phyloP scores from a whole-genome alignment of 257 asterid genomes.

The Solanum gracilifrons region DNA sequence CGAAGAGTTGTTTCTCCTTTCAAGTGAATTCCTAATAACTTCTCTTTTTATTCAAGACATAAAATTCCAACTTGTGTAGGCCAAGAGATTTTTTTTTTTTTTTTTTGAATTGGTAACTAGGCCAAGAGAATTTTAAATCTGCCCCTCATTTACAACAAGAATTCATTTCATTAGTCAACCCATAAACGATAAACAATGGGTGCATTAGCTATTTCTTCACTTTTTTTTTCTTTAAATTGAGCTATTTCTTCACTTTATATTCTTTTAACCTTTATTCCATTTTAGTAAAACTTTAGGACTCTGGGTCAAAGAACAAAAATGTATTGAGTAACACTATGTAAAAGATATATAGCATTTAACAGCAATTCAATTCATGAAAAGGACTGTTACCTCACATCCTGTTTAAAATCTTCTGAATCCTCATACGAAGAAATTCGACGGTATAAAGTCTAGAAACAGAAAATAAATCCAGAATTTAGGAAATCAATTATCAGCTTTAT shows the following conservation, averaged over 20 bases:
- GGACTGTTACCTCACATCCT: conserved; percentile 54
- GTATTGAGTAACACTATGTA: background rate
- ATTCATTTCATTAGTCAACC: background rate
- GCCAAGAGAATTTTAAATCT: background rate
- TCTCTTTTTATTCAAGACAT: background rate
- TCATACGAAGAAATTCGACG: conserved; percentile 56
- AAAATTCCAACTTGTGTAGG: background rate
- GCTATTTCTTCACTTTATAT: background rate
- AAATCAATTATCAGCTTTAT: background rate
- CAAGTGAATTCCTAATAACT: background rate
- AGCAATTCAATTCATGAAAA: background rate
- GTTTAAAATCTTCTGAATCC: conserved; percentile 52
- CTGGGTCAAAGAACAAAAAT: background rate
- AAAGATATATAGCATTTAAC: background rate
- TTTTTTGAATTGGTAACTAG: background rate
- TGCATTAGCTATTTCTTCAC: background rate
- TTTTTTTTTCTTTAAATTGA: background rate
- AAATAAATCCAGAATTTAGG: background rate
- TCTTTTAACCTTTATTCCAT: background rate
- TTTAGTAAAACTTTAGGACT: background rate
- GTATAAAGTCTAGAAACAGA: conserved; percentile 47
- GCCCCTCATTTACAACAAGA: background rate
- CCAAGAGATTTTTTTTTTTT: background rate
- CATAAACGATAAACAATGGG: background rate
- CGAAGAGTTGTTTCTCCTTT: background rate